phyloP scores from a whole-genome alignment of 495 filamentous ascomycete species.

The Letharia lupina region DNA sequence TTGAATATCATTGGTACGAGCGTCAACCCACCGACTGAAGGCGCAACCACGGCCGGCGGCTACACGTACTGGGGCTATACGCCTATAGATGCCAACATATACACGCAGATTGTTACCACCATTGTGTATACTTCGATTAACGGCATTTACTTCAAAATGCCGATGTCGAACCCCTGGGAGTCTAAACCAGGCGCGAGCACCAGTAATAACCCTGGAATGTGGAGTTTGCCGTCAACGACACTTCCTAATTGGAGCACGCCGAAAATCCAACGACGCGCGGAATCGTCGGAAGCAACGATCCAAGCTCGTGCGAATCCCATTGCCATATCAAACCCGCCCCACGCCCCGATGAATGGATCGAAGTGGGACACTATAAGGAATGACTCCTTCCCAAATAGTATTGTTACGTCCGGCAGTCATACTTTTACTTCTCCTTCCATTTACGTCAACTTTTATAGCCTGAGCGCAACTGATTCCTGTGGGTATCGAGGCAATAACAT shows the following conservation, averaged over 20 bases:
- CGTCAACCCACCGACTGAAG: not conserved
- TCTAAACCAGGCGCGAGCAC: not conserved
- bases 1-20: slow-evolving; percentile 11
- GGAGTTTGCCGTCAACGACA: not conserved
- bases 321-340: not conserved
- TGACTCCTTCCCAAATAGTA: too few species aligned
- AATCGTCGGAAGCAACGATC: not conserved
- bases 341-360: not conserved
- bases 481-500: too few species aligned
- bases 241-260: slow-evolving; percentile 1
- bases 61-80: not conserved
- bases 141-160: slow-evolving; percentile 17
- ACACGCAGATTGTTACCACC: not conserved
- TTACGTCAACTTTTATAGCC: too few species aligned
- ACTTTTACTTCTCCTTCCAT: too few species aligned
- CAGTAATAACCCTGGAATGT: not conserved
- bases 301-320: slow-evolving; percentile 1
- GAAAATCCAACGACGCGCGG: not conserved
- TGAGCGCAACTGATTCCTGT: too few species aligned
- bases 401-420: too few species aligned
- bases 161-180: slow-evolving; percentile 2
- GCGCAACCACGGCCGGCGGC: not conserved
- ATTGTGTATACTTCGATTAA: slow-evolving; percentile 16
- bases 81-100: not conserved
- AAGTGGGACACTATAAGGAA: too few species aligned